Evolutionary conservation across 129 eudicot species (phyloP).

Genomic region (Artemisia argyi): DNA sequence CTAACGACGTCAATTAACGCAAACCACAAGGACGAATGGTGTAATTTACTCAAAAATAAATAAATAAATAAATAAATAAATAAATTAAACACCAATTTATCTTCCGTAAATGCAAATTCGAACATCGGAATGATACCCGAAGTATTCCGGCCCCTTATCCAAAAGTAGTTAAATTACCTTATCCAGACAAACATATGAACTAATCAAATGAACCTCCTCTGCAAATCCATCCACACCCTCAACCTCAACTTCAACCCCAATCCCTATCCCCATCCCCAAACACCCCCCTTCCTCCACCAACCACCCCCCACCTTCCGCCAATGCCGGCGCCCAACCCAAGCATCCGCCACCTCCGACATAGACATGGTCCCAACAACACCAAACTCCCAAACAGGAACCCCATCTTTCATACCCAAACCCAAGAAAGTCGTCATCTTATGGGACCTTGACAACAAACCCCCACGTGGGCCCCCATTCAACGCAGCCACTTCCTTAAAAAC

Average conservation of each 20-base stretch:
- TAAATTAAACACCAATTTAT: no score
- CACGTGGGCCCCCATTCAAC: constrained; percentile 91
- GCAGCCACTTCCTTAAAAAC: constrained; percentile 69
- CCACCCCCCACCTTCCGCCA: constrained; percentile 14
- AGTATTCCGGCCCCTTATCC: no score
- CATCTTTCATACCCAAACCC: constrained; percentile 53
- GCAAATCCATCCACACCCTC: constrained; percentile 26
- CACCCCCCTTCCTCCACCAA: constrained; percentile 25
- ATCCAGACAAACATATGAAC: constrained; percentile 7
- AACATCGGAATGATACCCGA: no score
- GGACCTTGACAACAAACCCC: constrained; percentile 97
- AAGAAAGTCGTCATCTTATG: constrained; percentile 81
- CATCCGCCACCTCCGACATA: constrained; percentile 51
- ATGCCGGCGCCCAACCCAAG: constrained; percentile 23
- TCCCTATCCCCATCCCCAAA: constrained; percentile 24
- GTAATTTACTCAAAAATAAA: no score
- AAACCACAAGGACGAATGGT: no score
- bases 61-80: no score
- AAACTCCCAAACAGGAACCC: constrained; percentile 31
- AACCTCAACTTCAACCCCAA: constrained; percentile 21
- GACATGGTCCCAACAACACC: constrained; percentile 62
- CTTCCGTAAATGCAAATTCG: no score
- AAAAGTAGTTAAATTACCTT: no score
- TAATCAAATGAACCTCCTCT: constrained; percentile 40
- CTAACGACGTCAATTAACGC: no score